Evolutionary conservation across 2,329 filamentous ascomycete species (phyloP).

Genomic region (Talaromyces sp.): DNA sequence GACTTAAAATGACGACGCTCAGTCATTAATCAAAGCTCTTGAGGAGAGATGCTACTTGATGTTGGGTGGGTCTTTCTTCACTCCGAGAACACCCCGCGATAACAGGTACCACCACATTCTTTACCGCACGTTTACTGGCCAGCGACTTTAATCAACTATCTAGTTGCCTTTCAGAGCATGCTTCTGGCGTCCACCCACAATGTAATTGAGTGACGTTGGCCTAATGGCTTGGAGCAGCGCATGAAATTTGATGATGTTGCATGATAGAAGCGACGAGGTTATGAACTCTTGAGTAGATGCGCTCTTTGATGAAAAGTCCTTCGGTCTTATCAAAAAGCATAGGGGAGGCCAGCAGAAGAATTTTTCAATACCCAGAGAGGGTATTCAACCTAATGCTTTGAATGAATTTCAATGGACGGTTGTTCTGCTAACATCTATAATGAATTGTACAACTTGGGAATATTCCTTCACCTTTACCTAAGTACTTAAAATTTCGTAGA

Average conservation of each 20-base stretch:
- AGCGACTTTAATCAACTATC: not conserved
- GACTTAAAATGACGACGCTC: not conserved
- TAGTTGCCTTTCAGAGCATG: not conserved
- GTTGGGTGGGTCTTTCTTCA: not conserved
- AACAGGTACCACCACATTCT: not conserved
- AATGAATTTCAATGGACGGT: conserved; percentile 22
- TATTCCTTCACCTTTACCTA: not conserved
- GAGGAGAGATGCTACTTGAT: not conserved
- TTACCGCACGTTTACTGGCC: too few species aligned
- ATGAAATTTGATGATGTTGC: not conserved
- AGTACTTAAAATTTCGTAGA: conserved; percentile 14
- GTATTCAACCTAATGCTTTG: conserved; percentile 24
- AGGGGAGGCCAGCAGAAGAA: conserved; percentile 13
- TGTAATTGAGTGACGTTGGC: too few species aligned
- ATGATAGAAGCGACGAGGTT: not conserved
- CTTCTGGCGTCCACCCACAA: not conserved
- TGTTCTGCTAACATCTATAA: conserved; percentile 19
- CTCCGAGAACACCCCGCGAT: conserved; percentile 1
- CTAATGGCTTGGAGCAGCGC: not conserved
- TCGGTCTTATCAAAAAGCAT: conserved; percentile 19
- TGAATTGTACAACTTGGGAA: not conserved
- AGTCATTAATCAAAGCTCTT: not conserved
- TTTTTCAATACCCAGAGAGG: conserved; percentile 16
- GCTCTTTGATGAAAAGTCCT: not conserved
- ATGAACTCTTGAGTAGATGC: not conserved